Evolutionary conservation across 2,329 filamentous ascomycete species (phyloP).

Genomic region (Aspergillus phoenicis): DNA sequence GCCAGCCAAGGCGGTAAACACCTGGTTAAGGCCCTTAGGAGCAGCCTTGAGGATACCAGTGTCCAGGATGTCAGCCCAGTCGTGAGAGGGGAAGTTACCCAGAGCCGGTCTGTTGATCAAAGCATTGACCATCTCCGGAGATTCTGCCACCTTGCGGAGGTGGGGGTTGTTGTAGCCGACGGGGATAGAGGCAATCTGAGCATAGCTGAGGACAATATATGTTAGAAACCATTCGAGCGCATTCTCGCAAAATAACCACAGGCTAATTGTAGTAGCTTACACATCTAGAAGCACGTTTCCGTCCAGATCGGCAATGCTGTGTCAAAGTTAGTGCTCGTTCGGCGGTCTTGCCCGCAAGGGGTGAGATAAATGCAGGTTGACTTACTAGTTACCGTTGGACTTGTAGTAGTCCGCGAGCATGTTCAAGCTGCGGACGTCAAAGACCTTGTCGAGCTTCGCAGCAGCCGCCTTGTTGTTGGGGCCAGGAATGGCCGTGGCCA

Average conservation of each 20-base stretch:
- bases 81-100: slow-evolving; percentile 84
- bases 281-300: slow-evolving; percentile 56
- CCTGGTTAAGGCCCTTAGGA: slow-evolving; percentile 80
- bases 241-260: background rate
- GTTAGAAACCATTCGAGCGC: slow-evolving; percentile 2
- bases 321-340: slow-evolving; percentile 20
- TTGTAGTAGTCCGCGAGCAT: slow-evolving; percentile 76
- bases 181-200: slow-evolving; percentile 90
- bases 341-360: background rate
- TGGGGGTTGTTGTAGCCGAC: slow-evolving; percentile 89
- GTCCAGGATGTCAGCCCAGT: slow-evolving; percentile 80
- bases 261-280: slow-evolving; percentile 33
- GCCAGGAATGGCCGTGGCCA: slow-evolving; percentile 69
- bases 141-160: slow-evolving; percentile 69
- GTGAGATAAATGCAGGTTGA: background rate
- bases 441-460: slow-evolving; percentile 73
- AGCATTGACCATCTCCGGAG: slow-evolving; percentile 75
- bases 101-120: slow-evolving; percentile 87
- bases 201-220: slow-evolving; percentile 63
- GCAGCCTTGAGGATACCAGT: slow-evolving; percentile 79
- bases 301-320: slow-evolving; percentile 53
- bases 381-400: slow-evolving; percentile 76
- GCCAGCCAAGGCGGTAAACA: slow-evolving; percentile 86
- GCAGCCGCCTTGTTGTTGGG: slow-evolving; percentile 71
- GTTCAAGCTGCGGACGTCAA: slow-evolving; percentile 84